These are phyloP conservation scores for Rhizopogon roseolus DNA, from an alignment of 768 basidiomycete genomes.

Conservation along the genomic window DNA sequence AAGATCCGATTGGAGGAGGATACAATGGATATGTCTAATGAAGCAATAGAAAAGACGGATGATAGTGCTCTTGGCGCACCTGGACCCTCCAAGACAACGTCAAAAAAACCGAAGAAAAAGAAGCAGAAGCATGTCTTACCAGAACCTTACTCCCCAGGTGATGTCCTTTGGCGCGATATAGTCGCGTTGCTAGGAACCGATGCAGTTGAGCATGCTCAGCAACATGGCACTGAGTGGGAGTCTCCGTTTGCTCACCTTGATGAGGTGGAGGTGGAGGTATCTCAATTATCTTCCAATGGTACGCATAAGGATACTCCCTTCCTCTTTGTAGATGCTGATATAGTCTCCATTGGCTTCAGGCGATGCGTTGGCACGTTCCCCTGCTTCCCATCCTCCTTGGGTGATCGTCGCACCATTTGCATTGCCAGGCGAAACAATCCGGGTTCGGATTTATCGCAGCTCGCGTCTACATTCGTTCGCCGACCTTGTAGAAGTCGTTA, in stretches of 20 bases:
- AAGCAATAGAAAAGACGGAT: neutral
- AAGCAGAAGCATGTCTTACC: conserved; percentile 5
- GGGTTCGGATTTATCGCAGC: conserved; percentile 67
- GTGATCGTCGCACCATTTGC: conserved; percentile 80
- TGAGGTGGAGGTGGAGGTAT: conserved; percentile 64
- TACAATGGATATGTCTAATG: neutral
- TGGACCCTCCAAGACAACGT: neutral
- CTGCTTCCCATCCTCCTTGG: conserved; percentile 57
- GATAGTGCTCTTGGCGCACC: too few species aligned
- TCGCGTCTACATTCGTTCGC: conserved; percentile 70
- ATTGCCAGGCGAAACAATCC: conserved; percentile 78
- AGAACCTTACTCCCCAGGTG: conserved; percentile 66
- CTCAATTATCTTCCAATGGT: conserved; percentile 61
- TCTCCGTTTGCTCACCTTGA: conserved; percentile 56
- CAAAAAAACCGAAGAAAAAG: conserved; percentile 1
- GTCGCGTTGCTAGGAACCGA: conserved; percentile 59
- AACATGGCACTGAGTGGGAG: conserved; percentile 47
- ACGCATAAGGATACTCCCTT: conserved; percentile 10
- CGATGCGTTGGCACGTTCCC: conserved; percentile 57
- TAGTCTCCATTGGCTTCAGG: conserved; percentile 34
- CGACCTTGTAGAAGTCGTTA: conserved; percentile 63
- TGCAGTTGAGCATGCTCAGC: conserved; percentile 43
- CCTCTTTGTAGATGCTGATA: neutral
- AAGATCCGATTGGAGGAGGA: conserved; percentile 21
- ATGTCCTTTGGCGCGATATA: conserved; percentile 74